A percentile compares a stretch with the other conserved stretches of the same genome.
Conservation (phyloP, 176 grass and related monocot species). For the Carex parvula region DNA sequence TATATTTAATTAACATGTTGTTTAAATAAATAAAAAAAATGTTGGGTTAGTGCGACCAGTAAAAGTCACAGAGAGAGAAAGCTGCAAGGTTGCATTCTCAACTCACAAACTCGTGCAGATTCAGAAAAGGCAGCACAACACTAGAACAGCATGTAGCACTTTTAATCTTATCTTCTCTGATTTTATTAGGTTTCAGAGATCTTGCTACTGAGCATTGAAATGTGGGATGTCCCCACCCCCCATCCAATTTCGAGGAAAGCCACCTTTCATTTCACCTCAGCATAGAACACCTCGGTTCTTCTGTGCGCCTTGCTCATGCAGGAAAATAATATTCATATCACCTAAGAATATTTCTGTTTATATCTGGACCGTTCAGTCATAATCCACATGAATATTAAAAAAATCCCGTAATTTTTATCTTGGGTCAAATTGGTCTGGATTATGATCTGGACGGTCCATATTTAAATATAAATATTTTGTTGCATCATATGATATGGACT, state of each 20-base stretch:
- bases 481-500: too few relatives aligned
- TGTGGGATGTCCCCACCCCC: slow-evolving; percentile 11
- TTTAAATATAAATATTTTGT: too few relatives aligned
- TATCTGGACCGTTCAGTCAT: too few relatives aligned
- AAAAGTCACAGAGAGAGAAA: slow-evolving; percentile 8
- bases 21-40: background rate
- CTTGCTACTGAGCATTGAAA: slow-evolving; percentile 20
- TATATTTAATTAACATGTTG: background rate
- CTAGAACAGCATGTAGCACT: background rate
- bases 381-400: too few relatives aligned
- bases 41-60: background rate
- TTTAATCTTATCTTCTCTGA: slow-evolving; percentile 24
- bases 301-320: background rate
- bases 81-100: background rate
- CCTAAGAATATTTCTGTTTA: too few relatives aligned
- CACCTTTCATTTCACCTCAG: background rate
- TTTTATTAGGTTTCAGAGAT: slow-evolving; percentile 24
- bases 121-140: background rate
- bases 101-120: slow-evolving; percentile 14
- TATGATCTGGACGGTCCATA: too few relatives aligned
- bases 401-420: too few relatives aligned
- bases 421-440: too few relatives aligned
- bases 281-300: background rate
- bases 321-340: too few relatives aligned
- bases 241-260: background rate